These are phyloP conservation scores for Dendrostoma leiphaemia DNA, from an alignment of 2,329 filamentous ascomycete species.

Conservation along the genomic window DNA sequence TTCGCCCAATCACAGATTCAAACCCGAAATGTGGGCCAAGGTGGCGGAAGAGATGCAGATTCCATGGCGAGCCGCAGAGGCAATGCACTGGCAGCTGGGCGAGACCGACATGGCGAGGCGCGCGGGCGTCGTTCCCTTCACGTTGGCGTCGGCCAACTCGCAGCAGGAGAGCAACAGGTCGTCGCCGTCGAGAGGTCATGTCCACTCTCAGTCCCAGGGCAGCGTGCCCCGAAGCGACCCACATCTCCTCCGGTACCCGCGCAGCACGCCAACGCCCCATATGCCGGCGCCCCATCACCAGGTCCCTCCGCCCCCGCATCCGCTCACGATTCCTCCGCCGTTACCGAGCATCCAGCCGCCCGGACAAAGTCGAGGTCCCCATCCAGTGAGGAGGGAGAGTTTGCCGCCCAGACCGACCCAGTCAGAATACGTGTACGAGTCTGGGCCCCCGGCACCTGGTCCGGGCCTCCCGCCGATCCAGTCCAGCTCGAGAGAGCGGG, in stretches of 20 bases:
- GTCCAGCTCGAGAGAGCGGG: slow-evolving; percentile 22
- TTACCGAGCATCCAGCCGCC: slow-evolving; percentile 20
- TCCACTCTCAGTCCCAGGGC: slow-evolving; percentile 47
- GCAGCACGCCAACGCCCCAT: background rate
- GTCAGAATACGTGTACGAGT: slow-evolving; percentile 29
- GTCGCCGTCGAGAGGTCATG: slow-evolving; percentile 28
- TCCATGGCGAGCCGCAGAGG: slow-evolving; percentile 92
- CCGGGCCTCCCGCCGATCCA: slow-evolving; percentile 55
- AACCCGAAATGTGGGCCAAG: slow-evolving; percentile 96
- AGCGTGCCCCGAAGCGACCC: slow-evolving; percentile 37
- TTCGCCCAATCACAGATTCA: slow-evolving; percentile 64
- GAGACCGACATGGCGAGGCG: slow-evolving; percentile 91
- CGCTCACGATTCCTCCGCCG: slow-evolving; percentile 22
- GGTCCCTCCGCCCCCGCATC: slow-evolving; percentile 10
- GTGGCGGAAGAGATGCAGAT: slow-evolving; percentile 93
- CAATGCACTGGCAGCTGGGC: slow-evolving; percentile 97
- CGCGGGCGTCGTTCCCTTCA: slow-evolving; percentile 85
- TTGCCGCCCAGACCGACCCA: slow-evolving; percentile 34
- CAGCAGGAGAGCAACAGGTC: slow-evolving; percentile 31
- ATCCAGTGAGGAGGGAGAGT: slow-evolving; percentile 43
- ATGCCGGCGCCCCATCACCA: slow-evolving; percentile 4
- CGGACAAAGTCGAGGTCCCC: slow-evolving; percentile 32
- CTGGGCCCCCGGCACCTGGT: slow-evolving; percentile 26
- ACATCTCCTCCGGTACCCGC: slow-evolving; percentile 12
- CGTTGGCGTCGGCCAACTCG: slow-evolving; percentile 56